These are phyloP conservation scores for Cryptosporidium andersoni DNA, from an alignment of 169 alveolate genomes.

Conservation along the genomic window DNA sequence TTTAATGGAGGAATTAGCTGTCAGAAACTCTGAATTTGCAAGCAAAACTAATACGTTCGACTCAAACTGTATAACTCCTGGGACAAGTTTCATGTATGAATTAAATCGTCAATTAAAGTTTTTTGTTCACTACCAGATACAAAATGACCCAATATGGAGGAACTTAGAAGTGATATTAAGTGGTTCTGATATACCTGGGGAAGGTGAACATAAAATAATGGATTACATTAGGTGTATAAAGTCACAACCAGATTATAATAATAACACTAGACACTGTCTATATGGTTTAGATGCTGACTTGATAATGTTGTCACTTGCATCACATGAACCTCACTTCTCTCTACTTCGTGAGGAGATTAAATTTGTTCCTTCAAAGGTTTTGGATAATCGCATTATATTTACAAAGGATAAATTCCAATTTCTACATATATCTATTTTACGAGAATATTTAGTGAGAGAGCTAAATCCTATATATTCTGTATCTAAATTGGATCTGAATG, in stretches of 20 bases:
- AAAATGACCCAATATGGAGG: slow-evolving; percentile 89
- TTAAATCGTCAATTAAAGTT: slow-evolving; percentile 79
- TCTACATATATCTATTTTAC: slow-evolving; percentile 74
- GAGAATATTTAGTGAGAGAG: slow-evolving; percentile 71
- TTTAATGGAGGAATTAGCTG: background rate
- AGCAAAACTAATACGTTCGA: slow-evolving; percentile 80
- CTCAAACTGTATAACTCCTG: slow-evolving; percentile 94
- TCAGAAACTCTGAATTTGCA: slow-evolving; percentile 72
- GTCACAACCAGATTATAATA: slow-evolving; percentile 80
- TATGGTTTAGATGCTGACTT: slow-evolving; percentile 99
- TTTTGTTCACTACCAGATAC: slow-evolving; percentile 88
- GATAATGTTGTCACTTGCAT: slow-evolving; percentile 95
- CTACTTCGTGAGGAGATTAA: slow-evolving; percentile 92
- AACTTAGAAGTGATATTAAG: slow-evolving; percentile 90
- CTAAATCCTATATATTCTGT: background rate
- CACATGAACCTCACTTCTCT: slow-evolving; percentile 95
- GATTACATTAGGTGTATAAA: slow-evolving; percentile 88
- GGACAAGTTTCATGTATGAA: slow-evolving; percentile 94
- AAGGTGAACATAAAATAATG: slow-evolving; percentile 99
- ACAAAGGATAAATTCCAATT: slow-evolving; percentile 73
- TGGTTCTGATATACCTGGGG: slow-evolving; percentile 98
- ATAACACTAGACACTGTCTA: slow-evolving; percentile 94
- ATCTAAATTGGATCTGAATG: too few species aligned
- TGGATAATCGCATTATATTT: slow-evolving; percentile 56
- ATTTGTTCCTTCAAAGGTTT: slow-evolving; percentile 69